These are phyloP conservation scores for Gamarada debralockiae DNA, from an alignment of 495 filamentous ascomycete species.

Conservation along the genomic window DNA sequence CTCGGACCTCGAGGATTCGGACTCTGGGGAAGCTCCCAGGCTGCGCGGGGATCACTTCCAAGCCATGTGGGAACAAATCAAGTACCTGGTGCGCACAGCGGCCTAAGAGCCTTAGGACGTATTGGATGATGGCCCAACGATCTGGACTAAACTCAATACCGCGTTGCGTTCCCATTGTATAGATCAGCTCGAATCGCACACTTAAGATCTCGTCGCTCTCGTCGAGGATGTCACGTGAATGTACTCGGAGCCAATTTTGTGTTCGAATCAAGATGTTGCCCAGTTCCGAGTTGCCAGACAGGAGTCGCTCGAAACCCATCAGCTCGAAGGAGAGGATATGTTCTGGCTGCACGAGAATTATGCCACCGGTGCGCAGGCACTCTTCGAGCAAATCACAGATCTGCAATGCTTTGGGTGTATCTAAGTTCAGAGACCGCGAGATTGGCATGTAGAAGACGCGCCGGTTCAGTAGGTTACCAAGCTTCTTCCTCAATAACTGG, in stretches of 20 bases:
- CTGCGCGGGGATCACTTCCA: conserved; percentile 7
- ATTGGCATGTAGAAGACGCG: conserved; percentile 60
- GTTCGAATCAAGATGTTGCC: conserved; percentile 34
- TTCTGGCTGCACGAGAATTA: conserved; percentile 63
- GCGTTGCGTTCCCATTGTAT: conserved; percentile 58
- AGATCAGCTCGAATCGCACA: conserved; percentile 59
- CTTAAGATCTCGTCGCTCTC: conserved; percentile 65
- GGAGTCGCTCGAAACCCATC: conserved; percentile 53
- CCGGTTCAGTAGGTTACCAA: conserved; percentile 57
- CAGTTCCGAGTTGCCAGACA: conserved; percentile 20
- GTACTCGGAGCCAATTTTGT: conserved; percentile 35
- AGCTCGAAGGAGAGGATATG: conserved; percentile 67
- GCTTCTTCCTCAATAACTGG: conserved; percentile 52
- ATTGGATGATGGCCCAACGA: conserved; percentile 58
- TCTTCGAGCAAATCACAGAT: conserved; percentile 39
- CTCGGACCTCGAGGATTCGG: conserved; percentile 8
- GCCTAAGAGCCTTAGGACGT: conserved; percentile 44
- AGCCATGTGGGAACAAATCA: background rate
- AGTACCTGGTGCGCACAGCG: background rate
- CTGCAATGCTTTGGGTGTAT: conserved; percentile 10
- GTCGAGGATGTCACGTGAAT: conserved; percentile 55
- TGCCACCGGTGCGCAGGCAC: conserved; percentile 43
- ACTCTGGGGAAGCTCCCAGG: conserved; percentile 9
- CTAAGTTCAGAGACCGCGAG: conserved; percentile 45
- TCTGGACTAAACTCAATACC: conserved; percentile 51